Conservation (phyloP, 108 stramenopile species). For the Nannochloropsis salina region DNA sequence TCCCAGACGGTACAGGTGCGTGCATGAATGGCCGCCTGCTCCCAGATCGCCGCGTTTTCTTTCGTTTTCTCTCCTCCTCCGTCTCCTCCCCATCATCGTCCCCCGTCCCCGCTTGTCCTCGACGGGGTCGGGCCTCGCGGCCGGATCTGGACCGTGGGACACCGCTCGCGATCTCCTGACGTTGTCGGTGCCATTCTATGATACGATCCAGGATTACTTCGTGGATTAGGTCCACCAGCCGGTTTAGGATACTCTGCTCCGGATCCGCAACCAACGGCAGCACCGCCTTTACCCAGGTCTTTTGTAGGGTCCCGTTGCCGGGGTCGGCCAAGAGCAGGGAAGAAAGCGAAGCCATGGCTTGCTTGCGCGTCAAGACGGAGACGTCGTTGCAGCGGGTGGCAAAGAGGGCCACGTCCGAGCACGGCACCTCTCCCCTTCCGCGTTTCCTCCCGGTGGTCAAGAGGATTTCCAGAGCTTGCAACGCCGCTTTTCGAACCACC, state of each 20-base stretch:
- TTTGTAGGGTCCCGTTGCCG: conserved; percentile 20
- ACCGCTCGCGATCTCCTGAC: not conserved
- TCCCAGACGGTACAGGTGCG: conserved; percentile 30
- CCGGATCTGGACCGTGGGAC: not conserved
- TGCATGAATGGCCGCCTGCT: not conserved
- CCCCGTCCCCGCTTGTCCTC: not conserved
- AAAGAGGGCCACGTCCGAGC: conserved; percentile 24
- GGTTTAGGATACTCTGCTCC: conserved; percentile 29
- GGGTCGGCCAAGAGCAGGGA: conserved; percentile 29
- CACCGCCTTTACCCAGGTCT: conserved; percentile 32
- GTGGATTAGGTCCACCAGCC: conserved; percentile 32
- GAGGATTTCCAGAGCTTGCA: conserved; percentile 33
- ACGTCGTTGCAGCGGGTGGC: conserved; percentile 37
- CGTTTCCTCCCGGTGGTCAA: not conserved
- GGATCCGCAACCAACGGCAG: conserved; percentile 34
- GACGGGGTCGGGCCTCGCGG: not conserved
- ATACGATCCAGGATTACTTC: conserved; percentile 30
- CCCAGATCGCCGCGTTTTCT: not conserved
- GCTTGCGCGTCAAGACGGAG: conserved; percentile 31
- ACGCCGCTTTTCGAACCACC: conserved; percentile 24
- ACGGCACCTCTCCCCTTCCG: conserved; percentile 1
- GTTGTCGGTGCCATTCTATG: conserved; percentile 28
- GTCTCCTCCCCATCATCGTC: not conserved
- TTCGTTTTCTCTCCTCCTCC: not conserved
- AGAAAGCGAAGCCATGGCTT: conserved; percentile 36